phyloP scores from a whole-genome alignment of 768 basidiomycete genomes.

The Symmetrospora coprosmae region DNA sequence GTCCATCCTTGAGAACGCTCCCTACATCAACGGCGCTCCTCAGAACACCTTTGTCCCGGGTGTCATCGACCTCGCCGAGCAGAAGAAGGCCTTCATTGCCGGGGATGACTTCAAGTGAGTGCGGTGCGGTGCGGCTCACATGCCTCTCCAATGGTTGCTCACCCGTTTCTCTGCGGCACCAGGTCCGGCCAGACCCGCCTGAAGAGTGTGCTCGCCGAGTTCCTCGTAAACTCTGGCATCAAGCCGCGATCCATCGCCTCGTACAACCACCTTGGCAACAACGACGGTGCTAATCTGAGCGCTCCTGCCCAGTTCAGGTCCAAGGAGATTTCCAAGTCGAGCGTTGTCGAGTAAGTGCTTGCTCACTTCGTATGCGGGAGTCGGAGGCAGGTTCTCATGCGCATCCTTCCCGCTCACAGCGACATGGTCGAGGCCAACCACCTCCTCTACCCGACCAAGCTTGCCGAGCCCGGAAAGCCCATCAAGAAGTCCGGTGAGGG shows the following conservation, averaged over 20 bases:
- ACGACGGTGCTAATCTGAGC: slow-evolving; percentile 83
- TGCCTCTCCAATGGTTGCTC: neutral
- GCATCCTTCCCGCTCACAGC: slow-evolving; percentile 41
- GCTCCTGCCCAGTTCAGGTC: slow-evolving; percentile 87
- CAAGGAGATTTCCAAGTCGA: slow-evolving; percentile 97
- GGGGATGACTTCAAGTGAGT: slow-evolving; percentile 98
- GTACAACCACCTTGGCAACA: slow-evolving; percentile 98
- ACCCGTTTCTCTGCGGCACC: neutral
- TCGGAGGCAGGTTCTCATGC: neutral
- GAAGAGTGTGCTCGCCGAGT: slow-evolving; percentile 92
- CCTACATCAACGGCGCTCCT: slow-evolving; percentile 80
- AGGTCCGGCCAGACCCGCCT: slow-evolving; percentile 46
- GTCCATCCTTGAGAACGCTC: slow-evolving; percentile 81
- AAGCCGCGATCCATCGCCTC: slow-evolving; percentile 93
- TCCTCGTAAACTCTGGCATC: slow-evolving; percentile 96
- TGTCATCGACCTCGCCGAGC: slow-evolving; percentile 80
- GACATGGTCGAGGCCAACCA: slow-evolving; percentile 80
- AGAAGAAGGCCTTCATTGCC: slow-evolving; percentile 77
- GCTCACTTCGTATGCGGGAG: neutral
- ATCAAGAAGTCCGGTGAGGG: slow-evolving; percentile 31
- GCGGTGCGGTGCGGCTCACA: slow-evolving; percentile 72
- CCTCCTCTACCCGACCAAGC: slow-evolving; percentile 65
- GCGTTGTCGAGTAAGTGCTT: no score
- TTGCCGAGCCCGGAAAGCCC: slow-evolving; percentile 34
- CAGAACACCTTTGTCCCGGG: slow-evolving; percentile 99